Evolutionary conservation across 805 yeast genomes (phyloP).

Genomic region (Lachancea kluyveri): DNA sequence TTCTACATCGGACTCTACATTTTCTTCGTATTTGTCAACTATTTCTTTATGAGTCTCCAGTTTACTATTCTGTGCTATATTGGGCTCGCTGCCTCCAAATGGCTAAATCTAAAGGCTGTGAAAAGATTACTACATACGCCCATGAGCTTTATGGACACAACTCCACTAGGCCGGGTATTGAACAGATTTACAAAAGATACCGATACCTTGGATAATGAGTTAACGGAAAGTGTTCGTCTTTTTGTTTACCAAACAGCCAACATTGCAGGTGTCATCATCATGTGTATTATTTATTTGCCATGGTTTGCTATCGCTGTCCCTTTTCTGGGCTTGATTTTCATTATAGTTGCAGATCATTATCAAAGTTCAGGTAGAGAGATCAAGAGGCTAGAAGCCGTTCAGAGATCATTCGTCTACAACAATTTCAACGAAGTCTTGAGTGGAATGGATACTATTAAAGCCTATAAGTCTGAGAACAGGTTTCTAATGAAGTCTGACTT

Average conservation of each 20-base stretch:
- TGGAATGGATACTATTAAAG: conserved; percentile 44
- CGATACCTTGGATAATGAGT: conserved; percentile 75
- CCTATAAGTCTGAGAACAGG: conserved; percentile 33
- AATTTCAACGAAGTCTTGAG: conserved; percentile 44
- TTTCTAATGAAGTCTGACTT: conserved; percentile 40
- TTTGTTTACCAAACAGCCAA: conserved; percentile 46
- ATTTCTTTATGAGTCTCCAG: conserved; percentile 37
- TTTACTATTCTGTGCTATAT: conserved; percentile 31
- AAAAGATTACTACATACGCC: conserved; percentile 65
- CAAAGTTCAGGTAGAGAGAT: conserved; percentile 47
- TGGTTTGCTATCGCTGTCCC: conserved; percentile 73
- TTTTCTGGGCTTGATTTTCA: conserved; percentile 41
- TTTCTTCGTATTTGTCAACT: conserved; percentile 45
- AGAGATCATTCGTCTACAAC: conserved; percentile 45
- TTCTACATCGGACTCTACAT: conserved; percentile 76
- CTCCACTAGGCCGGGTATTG: conserved; percentile 82
- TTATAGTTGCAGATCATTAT: conserved; percentile 38
- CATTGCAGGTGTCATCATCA: conserved; percentile 58
- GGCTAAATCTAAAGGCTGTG: conserved; percentile 56
- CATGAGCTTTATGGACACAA: conserved; percentile 76
- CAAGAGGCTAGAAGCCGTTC: conserved; percentile 46
- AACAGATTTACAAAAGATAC: conserved; percentile 87
- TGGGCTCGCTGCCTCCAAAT: conserved; percentile 48
- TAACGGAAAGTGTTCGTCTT: conserved; percentile 62
- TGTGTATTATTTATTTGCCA: conserved; percentile 68